Conservation (phyloP, 345 rosid species). For the Orychophragmus violaceus region DNA sequence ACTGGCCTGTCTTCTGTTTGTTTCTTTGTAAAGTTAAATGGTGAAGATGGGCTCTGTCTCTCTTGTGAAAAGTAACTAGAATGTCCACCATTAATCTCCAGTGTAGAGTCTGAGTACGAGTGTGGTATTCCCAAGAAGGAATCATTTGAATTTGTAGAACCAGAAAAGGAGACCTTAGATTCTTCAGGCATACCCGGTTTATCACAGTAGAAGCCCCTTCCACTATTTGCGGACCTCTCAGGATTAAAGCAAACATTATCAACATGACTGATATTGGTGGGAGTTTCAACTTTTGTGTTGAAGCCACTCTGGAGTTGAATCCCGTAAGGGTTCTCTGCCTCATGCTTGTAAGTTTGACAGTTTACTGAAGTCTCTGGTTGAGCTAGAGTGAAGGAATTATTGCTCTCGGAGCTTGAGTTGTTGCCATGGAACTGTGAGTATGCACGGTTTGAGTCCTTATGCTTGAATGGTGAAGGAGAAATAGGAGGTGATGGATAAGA, state of each 20-base stretch:
- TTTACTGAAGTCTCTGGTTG: constrained; percentile 32
- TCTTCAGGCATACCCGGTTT: constrained; percentile 37
- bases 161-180: constrained; percentile 33
- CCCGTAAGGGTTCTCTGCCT: constrained; percentile 31
- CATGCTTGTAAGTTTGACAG: constrained; percentile 33
- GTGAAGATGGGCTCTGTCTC: constrained; percentile 45
- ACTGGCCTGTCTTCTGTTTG: constrained; percentile 34
- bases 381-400: constrained; percentile 39
- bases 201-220: constrained; percentile 28
- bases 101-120: constrained; percentile 61
- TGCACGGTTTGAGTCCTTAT: constrained; percentile 33
- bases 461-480: constrained; percentile 40
- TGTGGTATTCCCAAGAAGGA: constrained; percentile 42
- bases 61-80: constrained; percentile 49
- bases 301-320: constrained; percentile 23
- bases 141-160: constrained; percentile 39
- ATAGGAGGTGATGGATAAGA: constrained; percentile 39
- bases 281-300: constrained; percentile 10
- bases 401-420: constrained; percentile 47
- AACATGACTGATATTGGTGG: constrained; percentile 17
- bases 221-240: constrained; percentile 35
- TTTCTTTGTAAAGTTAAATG: constrained; percentile 38
- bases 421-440: constrained; percentile 28
- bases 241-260: constrained; percentile 26
- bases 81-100: constrained; percentile 43